A percentile compares a stretch with the other conserved stretches of the same genome.
Conservation (phyloP, 1,139 yeast genomes). For the Pneumocystis carinii region DNA sequence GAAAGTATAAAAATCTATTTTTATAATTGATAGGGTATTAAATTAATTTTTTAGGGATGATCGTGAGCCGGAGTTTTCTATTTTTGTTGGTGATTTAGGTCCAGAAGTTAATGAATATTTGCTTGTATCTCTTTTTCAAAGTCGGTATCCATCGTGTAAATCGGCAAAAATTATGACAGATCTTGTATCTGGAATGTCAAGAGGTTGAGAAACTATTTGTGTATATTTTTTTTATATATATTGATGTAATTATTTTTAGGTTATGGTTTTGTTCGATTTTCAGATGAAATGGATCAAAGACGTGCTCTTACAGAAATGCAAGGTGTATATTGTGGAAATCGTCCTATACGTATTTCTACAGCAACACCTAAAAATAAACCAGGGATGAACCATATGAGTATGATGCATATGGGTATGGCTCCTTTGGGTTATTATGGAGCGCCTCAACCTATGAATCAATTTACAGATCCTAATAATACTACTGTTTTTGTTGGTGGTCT, state of each 20-base stretch:
- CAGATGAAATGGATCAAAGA: constrained; percentile 54
- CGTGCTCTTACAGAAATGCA: constrained; percentile 71
- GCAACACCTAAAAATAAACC: constrained; percentile 50
- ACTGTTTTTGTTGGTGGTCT: constrained; percentile 93
- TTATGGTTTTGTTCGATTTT: constrained; percentile 81
- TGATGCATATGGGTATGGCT: constrained; percentile 15
- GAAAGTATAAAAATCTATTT: constrained; percentile 9
- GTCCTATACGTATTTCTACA: constrained; percentile 62
- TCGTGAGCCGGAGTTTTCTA: constrained; percentile 44
- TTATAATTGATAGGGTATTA: not conserved
- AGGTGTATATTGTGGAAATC: constrained; percentile 56
- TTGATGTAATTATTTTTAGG: constrained; percentile 27
- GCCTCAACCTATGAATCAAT: constrained; percentile 35
- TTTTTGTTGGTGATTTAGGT: constrained; percentile 76
- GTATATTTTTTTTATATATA: not conserved
- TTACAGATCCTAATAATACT: constrained; percentile 67
- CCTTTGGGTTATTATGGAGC: constrained; percentile 23
- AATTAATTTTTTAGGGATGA: constrained; percentile 17
- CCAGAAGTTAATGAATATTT: constrained; percentile 64
- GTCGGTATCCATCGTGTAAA: constrained; percentile 57
- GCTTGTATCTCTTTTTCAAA: constrained; percentile 47
- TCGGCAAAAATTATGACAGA: constrained; percentile 83
- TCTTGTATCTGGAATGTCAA: constrained; percentile 54
- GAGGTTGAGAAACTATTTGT: constrained; percentile 19
- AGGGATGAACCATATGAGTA: constrained; percentile 16